Conservation (phyloP, 208 protist genomes). For the Crithidia brevicula region DNA sequence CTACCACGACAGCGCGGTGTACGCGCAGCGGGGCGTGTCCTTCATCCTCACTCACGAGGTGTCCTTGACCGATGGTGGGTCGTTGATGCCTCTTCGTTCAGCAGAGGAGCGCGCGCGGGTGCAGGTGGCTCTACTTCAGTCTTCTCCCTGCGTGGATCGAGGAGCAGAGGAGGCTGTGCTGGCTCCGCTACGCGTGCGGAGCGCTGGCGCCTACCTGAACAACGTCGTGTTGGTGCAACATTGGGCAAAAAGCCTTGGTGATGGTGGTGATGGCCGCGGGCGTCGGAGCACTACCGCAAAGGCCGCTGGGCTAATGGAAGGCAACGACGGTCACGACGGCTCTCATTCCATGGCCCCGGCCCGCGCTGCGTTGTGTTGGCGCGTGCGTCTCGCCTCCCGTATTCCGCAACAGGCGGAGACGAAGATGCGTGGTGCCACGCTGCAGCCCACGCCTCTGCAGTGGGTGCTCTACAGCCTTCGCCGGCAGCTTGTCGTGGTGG, state of each 20-base stretch:
- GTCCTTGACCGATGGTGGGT: not conserved
- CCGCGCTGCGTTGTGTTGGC: constrained; percentile 23
- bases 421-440: constrained; percentile 5
- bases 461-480: constrained; percentile 46
- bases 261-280: too few species aligned
- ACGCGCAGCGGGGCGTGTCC: constrained; percentile 26
- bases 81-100: constrained; percentile 2
- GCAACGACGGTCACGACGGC: not conserved
- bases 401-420: not conserved
- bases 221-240: not conserved
- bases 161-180: not conserved
- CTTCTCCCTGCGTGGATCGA: not conserved
- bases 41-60: constrained; percentile 23
- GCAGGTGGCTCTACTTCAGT: constrained; percentile 9
- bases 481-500: constrained; percentile 41
- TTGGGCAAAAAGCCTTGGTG: not conserved
- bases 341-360: constrained; percentile 9
- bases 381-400: not conserved
- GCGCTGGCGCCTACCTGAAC: constrained; percentile 5
- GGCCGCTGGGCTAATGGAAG: not conserved
- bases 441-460: constrained; percentile 35
- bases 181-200: not conserved
- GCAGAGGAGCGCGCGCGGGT: constrained; percentile 16
- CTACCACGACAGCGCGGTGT: constrained; percentile 25
- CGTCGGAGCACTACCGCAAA: not conserved